phyloP scores from a whole-genome alignment of 352 stramenopile genomes.

The Phytopythium oedochilum region DNA sequence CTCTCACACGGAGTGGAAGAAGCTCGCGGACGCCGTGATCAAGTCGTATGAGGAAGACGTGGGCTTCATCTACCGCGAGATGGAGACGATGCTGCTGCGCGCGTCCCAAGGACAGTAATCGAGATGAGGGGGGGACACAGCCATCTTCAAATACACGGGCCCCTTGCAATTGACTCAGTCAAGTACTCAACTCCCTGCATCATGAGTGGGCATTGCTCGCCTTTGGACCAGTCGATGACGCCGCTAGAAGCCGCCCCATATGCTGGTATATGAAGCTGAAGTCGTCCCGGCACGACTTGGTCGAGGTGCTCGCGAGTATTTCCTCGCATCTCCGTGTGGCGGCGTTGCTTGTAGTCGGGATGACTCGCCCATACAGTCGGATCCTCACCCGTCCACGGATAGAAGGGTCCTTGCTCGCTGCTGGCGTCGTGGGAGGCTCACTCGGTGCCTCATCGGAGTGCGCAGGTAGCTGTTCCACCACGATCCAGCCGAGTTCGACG shows the following conservation, averaged over 20 bases:
- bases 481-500: constrained; percentile 24
- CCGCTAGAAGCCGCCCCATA: constrained; percentile 18
- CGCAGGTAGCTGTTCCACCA: constrained; percentile 8
- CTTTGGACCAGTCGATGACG: neutral
- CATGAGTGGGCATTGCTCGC: too few relatives aligned
- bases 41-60: constrained; percentile 34
- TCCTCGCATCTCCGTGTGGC: neutral
- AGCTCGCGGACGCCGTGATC: constrained; percentile 15
- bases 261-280: constrained; percentile 30
- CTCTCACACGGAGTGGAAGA: neutral
- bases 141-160: neutral
- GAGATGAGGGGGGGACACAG: neutral
- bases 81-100: constrained; percentile 26
- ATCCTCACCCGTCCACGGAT: neutral
- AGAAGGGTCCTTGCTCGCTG: neutral
- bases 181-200: too few relatives aligned
- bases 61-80: constrained; percentile 30
- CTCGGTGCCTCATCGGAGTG: neutral
- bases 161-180: too few relatives aligned
- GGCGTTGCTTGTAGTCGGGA: neutral
- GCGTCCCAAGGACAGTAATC: constrained; percentile 5
- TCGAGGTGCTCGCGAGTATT: neutral
- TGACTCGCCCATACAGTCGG: constrained; percentile 3
- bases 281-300: constrained; percentile 29
- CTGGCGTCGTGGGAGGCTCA: neutral